A percentile compares a stretch with the other conserved stretches of the same genome.
Conservation (phyloP, 768 basidiomycete species). For the Coprinopsis marcescibilis region DNA sequence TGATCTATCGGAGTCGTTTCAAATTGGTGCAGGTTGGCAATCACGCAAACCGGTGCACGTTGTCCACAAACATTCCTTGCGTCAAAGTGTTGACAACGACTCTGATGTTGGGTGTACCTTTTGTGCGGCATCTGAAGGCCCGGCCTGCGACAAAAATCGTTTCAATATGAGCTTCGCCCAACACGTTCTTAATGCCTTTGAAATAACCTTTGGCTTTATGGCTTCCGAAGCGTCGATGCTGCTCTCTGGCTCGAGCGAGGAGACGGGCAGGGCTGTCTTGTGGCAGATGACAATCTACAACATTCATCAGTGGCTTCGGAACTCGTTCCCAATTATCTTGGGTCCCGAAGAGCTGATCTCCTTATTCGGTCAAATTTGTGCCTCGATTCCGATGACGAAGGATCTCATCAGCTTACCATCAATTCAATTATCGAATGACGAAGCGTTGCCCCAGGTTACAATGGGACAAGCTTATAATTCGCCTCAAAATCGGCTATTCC, state of each 20-base stretch:
- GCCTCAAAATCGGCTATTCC: too few species aligned
- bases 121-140: not conserved
- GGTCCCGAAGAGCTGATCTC: not conserved
- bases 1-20: not conserved
- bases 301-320: not conserved
- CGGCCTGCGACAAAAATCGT: not conserved
- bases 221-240: not conserved
- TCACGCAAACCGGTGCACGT: not conserved
- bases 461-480: too few species aligned
- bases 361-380: not conserved
- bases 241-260: not conserved
- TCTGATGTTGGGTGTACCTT: not conserved
- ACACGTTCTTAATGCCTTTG: not conserved
- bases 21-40: constrained; percentile 1
- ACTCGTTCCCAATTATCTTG: not conserved
- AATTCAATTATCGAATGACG: too few species aligned
- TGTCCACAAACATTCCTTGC: not conserved
- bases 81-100: not conserved
- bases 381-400: not conserved
- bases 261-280: not conserved
- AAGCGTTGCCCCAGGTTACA: too few species aligned
- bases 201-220: constrained; percentile 1
- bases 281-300: not conserved
- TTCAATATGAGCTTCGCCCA: not conserved
- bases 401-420: too few species aligned